Percentiles rank a stretch among this genome's conserved stretches.
Conservation (phyloP, 2,329 filamentous ascomycete genomes). For the Ceratocystis albifundus region DNA sequence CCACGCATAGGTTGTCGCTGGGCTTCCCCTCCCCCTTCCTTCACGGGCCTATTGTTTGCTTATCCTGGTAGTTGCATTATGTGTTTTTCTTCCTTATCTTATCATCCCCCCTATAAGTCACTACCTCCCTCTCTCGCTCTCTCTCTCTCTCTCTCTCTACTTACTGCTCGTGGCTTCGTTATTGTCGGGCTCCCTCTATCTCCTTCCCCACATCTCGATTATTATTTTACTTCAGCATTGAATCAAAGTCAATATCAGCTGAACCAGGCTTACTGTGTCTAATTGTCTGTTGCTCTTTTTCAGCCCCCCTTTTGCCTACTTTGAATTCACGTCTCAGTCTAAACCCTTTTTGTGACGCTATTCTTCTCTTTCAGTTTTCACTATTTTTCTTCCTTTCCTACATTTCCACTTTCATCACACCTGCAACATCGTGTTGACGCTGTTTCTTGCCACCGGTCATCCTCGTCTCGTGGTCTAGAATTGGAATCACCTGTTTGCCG, state of each 20-base stretch:
- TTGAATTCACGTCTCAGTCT: background rate
- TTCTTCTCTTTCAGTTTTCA: background rate
- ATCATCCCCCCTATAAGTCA: background rate
- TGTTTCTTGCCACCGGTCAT: too few species aligned
- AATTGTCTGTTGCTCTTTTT: background rate
- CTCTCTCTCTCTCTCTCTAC: background rate
- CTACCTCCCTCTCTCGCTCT: background rate
- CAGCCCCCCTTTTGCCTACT: background rate
- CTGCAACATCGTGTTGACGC: too few species aligned
- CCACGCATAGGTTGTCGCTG: too few species aligned
- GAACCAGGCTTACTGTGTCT: background rate
- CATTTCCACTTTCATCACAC: background rate
- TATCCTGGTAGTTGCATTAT: too few species aligned
- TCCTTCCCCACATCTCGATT: background rate
- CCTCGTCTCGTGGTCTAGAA: too few species aligned
- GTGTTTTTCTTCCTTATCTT: background rate
- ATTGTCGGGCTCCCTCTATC: background rate
- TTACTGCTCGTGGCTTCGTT: background rate
- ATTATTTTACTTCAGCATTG: background rate
- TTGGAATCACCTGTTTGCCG: too few species aligned
- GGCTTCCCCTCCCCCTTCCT: too few species aligned
- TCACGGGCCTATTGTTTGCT: too few species aligned
- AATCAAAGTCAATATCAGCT: background rate
- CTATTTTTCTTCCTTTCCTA: conserved; percentile 4
- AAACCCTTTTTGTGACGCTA: too few species aligned